Evolutionary conservation across 2,329 filamentous ascomycete species (phyloP), one percentile per base, ranked within the genome.

Genomic region (Neoarthrinium moseri): DNA sequence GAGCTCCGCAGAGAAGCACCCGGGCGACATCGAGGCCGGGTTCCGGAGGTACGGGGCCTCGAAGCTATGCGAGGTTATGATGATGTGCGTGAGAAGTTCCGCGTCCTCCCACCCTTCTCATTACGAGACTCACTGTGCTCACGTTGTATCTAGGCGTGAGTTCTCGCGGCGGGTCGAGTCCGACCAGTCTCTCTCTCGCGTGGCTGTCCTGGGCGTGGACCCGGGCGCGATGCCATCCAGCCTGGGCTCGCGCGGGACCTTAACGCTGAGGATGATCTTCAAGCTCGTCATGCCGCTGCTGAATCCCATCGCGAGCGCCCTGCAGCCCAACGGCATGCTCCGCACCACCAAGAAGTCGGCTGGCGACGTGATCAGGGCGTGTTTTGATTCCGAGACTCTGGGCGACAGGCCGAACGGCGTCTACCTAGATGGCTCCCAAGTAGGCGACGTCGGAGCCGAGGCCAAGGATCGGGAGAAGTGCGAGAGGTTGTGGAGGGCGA

Each of bases 171-270:
- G 62, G 6, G 47, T 66, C 13, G 47, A 54, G 18, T 44, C 33
- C 2, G 61, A 64, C 44, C 57, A 60, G 10, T 36, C 33, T 2
- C 49, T 67, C 2, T 56, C 51, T 8, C 53, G 56, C 6, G 55
- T 69, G 18, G 55, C 51, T 10, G 49, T 64, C 26, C 48, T 68
- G 3, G 57, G 56, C n/a, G 48, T 67, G 7, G 65, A 69, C 49
- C 66, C 66, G 0, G 66, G 65, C 24, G 56, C 50, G 2, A 65
- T 67, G 54, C 33, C 51, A 4, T 63, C 56, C 2, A 45, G 47
- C 7, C 32, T 35, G 8, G 32, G 32, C 18, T 7, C 8, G 32
- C 32, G 17, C 15, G 32, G 8, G 32, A 7, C 32, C 10, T 7
- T 17, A 7, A 18, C 18, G 32, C 10, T 35, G 7, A 11, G 17